A percentile compares a stretch with the other conserved stretches of the same genome.
Evolutionary conservation across 495 filamentous ascomycete genomes (phyloP).

Genomic region (Penicillium goetzii): DNA sequence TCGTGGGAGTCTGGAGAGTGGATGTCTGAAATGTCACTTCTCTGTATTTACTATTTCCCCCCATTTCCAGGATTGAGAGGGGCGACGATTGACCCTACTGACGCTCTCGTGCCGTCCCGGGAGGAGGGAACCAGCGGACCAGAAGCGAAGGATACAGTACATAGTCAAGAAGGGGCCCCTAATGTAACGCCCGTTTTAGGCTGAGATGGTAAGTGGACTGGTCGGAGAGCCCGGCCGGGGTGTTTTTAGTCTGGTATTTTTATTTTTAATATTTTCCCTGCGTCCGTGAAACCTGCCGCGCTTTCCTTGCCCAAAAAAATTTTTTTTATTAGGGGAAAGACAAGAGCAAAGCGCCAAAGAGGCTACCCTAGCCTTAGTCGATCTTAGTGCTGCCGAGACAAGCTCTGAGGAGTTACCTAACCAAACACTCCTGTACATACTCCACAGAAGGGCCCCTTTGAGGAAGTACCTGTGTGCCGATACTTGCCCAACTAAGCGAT

Average conservation of each 20-base stretch:
- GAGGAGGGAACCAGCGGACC: conserved; percentile 3
- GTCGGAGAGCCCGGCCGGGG: neutral
- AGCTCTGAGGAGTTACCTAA: conserved; percentile 1
- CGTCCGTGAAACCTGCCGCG: conserved; percentile 14
- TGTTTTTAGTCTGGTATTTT: conserved; percentile 1
- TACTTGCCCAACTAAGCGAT: neutral
- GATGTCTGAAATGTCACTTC: neutral
- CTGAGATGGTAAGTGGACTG: neutral
- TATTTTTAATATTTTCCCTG: neutral
- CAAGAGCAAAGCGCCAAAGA: neutral
- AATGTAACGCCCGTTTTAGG: neutral
- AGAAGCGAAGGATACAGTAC: neutral
- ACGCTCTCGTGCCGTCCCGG: conserved; percentile 10
- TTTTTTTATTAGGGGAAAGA: neutral
- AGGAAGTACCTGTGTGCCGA: conserved; percentile 1
- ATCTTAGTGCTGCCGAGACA: conserved; percentile 5
- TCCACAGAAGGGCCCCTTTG: neutral
- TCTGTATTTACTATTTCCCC: neutral
- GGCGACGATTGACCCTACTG: neutral
- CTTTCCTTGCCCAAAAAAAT: conserved; percentile 13
- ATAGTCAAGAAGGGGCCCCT: conserved; percentile 4
- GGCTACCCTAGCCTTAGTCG: conserved; percentile 8
- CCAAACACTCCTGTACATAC: neutral
- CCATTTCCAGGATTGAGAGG: neutral
- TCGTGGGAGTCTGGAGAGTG: neutral